Evolutionary conservation across 163 green algal species (phyloP), one percentile per base, ranked within the genome.

Genomic region (Scenedesmus sp.): DNA sequence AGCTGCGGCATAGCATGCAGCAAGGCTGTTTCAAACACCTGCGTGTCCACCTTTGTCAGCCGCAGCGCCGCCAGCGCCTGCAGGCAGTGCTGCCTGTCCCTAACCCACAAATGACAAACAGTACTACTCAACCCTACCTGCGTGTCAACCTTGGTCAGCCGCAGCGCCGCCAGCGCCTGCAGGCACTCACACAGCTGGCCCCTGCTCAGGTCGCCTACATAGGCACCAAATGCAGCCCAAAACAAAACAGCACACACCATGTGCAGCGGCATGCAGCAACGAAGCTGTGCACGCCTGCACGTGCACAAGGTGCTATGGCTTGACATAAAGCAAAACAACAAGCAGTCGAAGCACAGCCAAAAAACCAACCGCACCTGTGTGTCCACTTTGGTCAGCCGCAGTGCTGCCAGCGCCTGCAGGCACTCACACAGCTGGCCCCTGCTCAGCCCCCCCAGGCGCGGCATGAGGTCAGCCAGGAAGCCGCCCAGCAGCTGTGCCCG

Each of bases 381-480:
- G 46, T 91, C 87, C 4, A 66, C 20, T 5, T 34, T 76, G 18
- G 13, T 82, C 3, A 91, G 74, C n/a, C 57, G 79, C 13, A 91
- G 76, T 46, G 82, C 26, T 57, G 87, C 87, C 57, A 91, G n/a
- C 34, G 87, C 87, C 5, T 91, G n/a, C 55, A 91, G 55, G 87
- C 81, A 84, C 12, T 2, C 55, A 2, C 18, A 23, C 81, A 92
- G 66, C 81, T 92, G 81, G 4, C 4, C 34, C 52, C 64, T 60
- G 15, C 34, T 62, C 4, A 89, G 66, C 1, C 56, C 7, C 20
- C 7, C 26, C 79, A 92, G 79, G 10, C 66, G 62, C 10, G 88
- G 54, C 82, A 74, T 59, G 16, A 62, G 20, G 52, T 89, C 62
- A 3, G 81, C 26, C 23, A 92, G 81, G 66, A 92, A 88, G 3